phyloP scores from a whole-genome alignment of 1,284 basidiomycete species.

The Ceratobasidium sp. region DNA sequence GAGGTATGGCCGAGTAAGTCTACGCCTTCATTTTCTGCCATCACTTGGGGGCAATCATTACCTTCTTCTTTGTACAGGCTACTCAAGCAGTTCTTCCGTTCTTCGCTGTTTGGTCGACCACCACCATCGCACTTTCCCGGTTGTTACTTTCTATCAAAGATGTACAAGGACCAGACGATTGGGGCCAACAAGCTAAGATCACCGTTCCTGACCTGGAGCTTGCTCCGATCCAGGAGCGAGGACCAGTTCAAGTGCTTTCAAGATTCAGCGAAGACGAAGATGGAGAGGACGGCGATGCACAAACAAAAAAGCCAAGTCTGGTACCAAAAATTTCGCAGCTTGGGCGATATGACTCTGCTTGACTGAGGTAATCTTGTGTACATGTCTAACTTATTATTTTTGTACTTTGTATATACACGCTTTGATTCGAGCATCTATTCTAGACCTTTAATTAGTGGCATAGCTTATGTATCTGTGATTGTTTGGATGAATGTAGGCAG shows the following conservation, averaged over 20 bases:
- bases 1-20: constrained; percentile 38
- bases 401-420: too few relatives aligned
- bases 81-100: constrained; percentile 28
- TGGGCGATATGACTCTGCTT: constrained; percentile 31
- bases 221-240: constrained; percentile 13
- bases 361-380: neutral
- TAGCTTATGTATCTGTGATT: neutral
- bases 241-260: constrained; percentile 9
- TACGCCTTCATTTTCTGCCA: neutral
- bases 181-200: constrained; percentile 36
- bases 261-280: constrained; percentile 38
- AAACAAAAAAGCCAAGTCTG: neutral
- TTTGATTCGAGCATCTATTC: neutral
- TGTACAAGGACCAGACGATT: constrained; percentile 34
- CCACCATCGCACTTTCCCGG: constrained; percentile 24
- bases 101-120: constrained; percentile 26
- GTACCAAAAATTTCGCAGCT: constrained; percentile 19
- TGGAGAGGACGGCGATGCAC: neutral
- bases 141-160: constrained; percentile 25
- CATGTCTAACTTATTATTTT: neutral
- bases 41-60: neutral
- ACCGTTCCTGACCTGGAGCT: constrained; percentile 28
- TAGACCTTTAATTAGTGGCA: neutral
- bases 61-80: neutral
- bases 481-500: too few relatives aligned